phyloP scores from a whole-genome alignment of 169 alveolate species.

The Pseudocohnilembus persalinus region DNA sequence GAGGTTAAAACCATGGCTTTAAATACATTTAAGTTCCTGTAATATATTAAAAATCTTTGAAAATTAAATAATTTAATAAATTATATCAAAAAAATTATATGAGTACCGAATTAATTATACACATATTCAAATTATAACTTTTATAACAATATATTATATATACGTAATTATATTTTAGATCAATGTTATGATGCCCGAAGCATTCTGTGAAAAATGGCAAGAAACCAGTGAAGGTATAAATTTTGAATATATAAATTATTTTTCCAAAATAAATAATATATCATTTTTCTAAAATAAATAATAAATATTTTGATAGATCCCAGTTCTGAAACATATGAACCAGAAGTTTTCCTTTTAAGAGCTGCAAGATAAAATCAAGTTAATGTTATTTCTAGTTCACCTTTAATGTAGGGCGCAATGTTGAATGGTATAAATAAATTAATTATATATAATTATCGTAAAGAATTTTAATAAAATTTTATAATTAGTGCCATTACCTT shows the following conservation, averaged over 20 bases:
- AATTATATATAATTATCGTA: neutral
- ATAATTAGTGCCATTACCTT: slow-evolving; percentile 39
- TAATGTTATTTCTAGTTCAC: slow-evolving; percentile 60
- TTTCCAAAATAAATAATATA: slow-evolving; percentile 7
- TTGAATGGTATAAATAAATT: slow-evolving; percentile 10
- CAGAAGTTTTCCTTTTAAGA: slow-evolving; percentile 44
- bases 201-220: slow-evolving; percentile 73
- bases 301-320: neutral
- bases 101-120: too few relatives aligned
- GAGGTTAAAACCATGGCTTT: slow-evolving; percentile 69
- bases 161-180: neutral
- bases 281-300: neutral
- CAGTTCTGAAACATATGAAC: slow-evolving; percentile 29
- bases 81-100: too few relatives aligned
- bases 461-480: too few relatives aligned
- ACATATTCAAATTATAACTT: too few relatives aligned
- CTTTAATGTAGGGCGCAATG: slow-evolving; percentile 65
- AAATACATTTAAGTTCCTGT: slow-evolving; percentile 72
- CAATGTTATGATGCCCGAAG: slow-evolving; percentile 77
- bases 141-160: too few relatives aligned
- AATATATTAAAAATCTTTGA: neutral
- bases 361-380: slow-evolving; percentile 64
- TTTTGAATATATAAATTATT: too few relatives aligned
- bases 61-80: too few relatives aligned
- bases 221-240: slow-evolving; percentile 3